These are phyloP conservation scores for Galeopsis tetrahit DNA, from an alignment of 257 asterid genomes.

Conservation along the genomic window DNA sequence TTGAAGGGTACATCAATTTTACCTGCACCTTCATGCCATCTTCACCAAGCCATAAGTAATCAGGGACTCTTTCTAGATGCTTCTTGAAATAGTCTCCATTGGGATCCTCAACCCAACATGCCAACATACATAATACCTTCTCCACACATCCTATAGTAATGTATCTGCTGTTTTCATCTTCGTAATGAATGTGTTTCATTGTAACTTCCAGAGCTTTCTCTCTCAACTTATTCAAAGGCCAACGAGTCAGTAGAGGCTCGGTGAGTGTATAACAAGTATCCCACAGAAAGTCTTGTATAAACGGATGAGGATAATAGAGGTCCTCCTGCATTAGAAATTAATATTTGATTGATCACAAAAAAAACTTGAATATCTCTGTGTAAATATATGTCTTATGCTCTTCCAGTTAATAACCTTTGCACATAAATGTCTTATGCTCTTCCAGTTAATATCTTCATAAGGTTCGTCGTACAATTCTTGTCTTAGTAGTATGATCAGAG, in stretches of 20 bases:
- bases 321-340: slow-evolving; percentile 80
- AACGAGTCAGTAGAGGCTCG: slow-evolving; percentile 71
- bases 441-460: slow-evolving; percentile 59
- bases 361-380: no score
- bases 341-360: no score
- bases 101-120: slow-evolving; percentile 84
- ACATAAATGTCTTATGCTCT: slow-evolving; percentile 59
- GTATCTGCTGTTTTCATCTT: slow-evolving; percentile 74
- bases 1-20: no score
- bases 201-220: slow-evolving; percentile 64
- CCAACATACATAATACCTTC: slow-evolving; percentile 72
- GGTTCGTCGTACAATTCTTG: slow-evolving; percentile 70
- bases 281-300: slow-evolving; percentile 71
- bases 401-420: slow-evolving; percentile 80
- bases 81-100: slow-evolving; percentile 76
- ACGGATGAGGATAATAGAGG: slow-evolving; percentile 74
- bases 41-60: slow-evolving; percentile 75
- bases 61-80: slow-evolving; percentile 75
- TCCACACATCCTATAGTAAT: slow-evolving; percentile 74
- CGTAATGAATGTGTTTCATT: slow-evolving; percentile 75
- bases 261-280: slow-evolving; percentile 56
- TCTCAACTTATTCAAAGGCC: slow-evolving; percentile 74
- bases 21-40: slow-evolving; percentile 94
- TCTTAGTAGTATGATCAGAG: slow-evolving; percentile 58
- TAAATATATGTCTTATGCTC: no score